phyloP scores from a whole-genome alignment of 805 yeast genomes.

The Wickerhamiella cacticola region DNA sequence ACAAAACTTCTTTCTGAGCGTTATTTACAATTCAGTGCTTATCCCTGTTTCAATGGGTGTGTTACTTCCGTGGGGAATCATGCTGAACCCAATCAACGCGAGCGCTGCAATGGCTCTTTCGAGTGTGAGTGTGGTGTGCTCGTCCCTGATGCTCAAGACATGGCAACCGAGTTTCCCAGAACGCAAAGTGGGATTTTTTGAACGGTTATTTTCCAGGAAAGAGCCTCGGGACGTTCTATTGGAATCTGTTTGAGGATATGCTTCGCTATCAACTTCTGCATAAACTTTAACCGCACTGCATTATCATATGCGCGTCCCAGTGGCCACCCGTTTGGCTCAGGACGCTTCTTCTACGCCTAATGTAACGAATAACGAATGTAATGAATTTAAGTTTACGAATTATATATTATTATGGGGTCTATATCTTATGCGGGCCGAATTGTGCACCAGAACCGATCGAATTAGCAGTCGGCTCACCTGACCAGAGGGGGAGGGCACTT shows the following conservation, averaged over 20 bases:
- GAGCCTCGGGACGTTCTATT: background rate
- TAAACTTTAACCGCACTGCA: too few relatives aligned
- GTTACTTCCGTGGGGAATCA: conserved; percentile 60
- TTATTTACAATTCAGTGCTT: conserved; percentile 74
- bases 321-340: background rate
- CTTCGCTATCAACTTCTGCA: background rate
- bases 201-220: background rate
- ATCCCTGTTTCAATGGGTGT: conserved; percentile 94
- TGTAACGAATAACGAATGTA: background rate
- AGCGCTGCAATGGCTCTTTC: conserved; percentile 91
- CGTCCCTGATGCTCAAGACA: conserved; percentile 58
- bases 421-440: background rate
- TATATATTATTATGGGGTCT: too few relatives aligned
- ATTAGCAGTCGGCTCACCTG: too few relatives aligned
- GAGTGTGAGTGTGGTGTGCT: conserved; percentile 75
- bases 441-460: too few relatives aligned
- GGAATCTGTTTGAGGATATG: background rate
- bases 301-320: too few relatives aligned
- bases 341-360: background rate
- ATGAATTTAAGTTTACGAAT: background rate
- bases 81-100: conserved; percentile 76
- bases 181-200: background rate
- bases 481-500: too few relatives aligned
- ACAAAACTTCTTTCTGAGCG: conserved; percentile 74
- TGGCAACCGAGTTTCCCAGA: conserved; percentile 29